Evolutionary conservation across 1,284 basidiomycete species (phyloP).

Genomic region (Ceratobasidium sp.): DNA sequence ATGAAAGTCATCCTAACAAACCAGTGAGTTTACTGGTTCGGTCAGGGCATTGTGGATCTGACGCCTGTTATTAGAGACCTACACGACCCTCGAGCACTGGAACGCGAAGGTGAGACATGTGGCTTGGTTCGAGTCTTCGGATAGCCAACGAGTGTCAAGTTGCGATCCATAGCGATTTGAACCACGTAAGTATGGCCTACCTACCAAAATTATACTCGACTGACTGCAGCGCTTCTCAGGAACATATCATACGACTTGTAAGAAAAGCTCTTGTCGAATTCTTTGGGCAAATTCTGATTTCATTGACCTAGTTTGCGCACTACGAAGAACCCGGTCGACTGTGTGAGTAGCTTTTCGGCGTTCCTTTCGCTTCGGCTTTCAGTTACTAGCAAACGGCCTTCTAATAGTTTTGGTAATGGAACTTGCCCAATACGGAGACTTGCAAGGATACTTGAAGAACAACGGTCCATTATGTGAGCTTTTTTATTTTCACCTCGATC

Average conservation of each 20-base stretch:
- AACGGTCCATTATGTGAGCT: constrained; percentile 27
- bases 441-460: constrained; percentile 35
- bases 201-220: neutral
- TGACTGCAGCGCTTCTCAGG: neutral
- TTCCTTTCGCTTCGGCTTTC: neutral
- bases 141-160: neutral
- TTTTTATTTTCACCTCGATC: neutral
- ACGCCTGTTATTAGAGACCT: constrained; percentile 5
- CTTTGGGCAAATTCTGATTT: neutral
- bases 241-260: constrained; percentile 32
- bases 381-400: neutral
- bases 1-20: constrained; percentile 35
- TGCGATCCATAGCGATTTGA: constrained; percentile 25
- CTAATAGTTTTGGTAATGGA: constrained; percentile 34
- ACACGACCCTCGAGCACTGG: constrained; percentile 33
- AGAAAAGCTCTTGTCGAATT: neutral
- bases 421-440: constrained; percentile 29
- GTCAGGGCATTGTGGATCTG: neutral
- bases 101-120: constrained; percentile 22
- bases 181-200: constrained; percentile 18
- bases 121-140: neutral
- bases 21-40: constrained; percentile 10
- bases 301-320: constrained; percentile 12
- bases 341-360: constrained; percentile 1
- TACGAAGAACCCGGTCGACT: constrained; percentile 32